Evolutionary conservation across 164 flowering plant genomes (phyloP).

Genomic region (Saururus chinensis): DNA sequence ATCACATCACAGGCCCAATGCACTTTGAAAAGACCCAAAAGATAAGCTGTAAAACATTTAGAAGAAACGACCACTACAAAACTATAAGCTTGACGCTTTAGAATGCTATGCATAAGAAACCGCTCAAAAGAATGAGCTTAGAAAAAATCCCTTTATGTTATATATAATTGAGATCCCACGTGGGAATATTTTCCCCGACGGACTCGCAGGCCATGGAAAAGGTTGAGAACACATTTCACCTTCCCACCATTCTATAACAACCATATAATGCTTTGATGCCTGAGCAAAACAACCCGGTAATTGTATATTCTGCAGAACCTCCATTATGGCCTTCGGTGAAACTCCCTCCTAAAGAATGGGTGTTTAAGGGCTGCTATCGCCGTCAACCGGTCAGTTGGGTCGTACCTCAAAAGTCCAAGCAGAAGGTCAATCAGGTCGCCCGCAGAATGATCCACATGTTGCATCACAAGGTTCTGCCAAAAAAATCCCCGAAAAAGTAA

Average conservation of each 20-base stretch:
- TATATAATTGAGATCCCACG: no score
- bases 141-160: no score
- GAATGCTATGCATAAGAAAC: no score
- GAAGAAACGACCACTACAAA: no score
- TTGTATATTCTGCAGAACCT: neutral
- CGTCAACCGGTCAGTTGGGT: conserved; percentile 42
- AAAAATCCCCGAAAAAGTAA: neutral
- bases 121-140: no score
- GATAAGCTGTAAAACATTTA: no score
- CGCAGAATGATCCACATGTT: conserved; percentile 60
- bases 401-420: conserved; percentile 62
- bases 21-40: no score
- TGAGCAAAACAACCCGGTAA: neutral
- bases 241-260: neutral
- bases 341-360: conserved; percentile 49
- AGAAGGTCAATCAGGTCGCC: conserved; percentile 51
- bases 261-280: neutral
- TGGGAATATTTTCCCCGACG: no score
- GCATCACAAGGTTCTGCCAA: conserved; percentile 49
- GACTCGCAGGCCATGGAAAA: no score
- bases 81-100: no score
- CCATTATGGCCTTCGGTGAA: conserved; percentile 12
- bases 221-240: no score
- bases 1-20: no score
- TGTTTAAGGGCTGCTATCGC: conserved; percentile 63